Evolutionary conservation across 2,329 filamentous ascomycete species (phyloP).

Genomic region (Davidsoniella australis): DNA sequence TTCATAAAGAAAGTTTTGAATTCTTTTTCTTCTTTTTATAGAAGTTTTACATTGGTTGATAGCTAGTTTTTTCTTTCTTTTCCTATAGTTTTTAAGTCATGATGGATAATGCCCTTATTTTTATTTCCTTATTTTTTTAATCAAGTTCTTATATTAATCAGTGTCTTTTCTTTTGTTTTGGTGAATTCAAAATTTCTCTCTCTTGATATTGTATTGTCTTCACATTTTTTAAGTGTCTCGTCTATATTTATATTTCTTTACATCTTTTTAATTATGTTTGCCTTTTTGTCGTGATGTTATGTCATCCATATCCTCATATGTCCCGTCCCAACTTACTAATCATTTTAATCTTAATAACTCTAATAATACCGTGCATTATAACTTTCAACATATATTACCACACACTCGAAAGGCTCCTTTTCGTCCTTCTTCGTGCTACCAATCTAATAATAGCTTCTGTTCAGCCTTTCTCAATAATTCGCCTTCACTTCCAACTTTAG

Average conservation of each 20-base stretch:
- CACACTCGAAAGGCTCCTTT: not conserved
- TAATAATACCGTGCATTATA: too few species aligned
- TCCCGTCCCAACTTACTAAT: too few species aligned
- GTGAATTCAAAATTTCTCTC: not conserved
- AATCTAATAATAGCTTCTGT: conserved; percentile 18
- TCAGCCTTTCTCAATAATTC: conserved; percentile 18
- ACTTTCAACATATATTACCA: not conserved
- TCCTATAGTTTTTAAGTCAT: too few species aligned
- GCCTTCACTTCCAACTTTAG: conserved; percentile 26
- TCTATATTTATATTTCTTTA: not conserved
- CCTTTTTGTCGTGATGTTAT: not conserved
- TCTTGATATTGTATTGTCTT: conserved; percentile 1
- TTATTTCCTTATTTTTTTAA: not conserved
- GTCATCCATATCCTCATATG: too few species aligned
- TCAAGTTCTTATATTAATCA: not conserved
- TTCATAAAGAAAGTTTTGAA: too few species aligned
- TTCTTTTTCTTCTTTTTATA: too few species aligned
- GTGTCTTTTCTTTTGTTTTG: not conserved
- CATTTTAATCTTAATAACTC: too few species aligned
- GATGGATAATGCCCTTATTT: not conserved
- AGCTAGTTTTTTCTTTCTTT: not conserved
- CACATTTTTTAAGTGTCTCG: not conserved
- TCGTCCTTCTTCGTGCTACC: conserved; percentile 15
- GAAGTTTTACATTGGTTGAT: too few species aligned
- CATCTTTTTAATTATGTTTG: not conserved